Percentiles rank a stretch among this genome's conserved stretches.
These are phyloP conservation scores for Styphnolobium japonicum DNA, from an alignment of 306 rosid genomes.

Conservation along the genomic window DNA sequence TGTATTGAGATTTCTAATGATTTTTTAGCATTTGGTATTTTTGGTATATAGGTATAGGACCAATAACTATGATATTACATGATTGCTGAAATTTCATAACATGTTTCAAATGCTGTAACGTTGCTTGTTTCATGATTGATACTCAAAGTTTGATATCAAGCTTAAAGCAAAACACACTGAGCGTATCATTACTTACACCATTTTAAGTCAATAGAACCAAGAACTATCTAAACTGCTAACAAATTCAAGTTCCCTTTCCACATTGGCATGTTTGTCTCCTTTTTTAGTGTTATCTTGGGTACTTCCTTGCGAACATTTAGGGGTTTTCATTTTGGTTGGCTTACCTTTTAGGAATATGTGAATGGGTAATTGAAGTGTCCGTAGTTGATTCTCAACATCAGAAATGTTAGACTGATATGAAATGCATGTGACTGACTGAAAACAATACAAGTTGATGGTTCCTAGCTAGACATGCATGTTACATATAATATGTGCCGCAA, in stretches of 20 bases:
- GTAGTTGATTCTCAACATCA: neutral
- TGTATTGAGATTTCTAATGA: neutral
- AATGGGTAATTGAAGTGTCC: neutral
- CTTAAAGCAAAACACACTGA: neutral
- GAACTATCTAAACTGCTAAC: neutral
- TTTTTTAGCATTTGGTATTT: neutral
- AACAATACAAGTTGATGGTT: neutral
- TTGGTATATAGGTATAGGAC: conserved; percentile 1
- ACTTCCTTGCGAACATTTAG: neutral
- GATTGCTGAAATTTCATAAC: neutral
- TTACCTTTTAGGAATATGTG: neutral
- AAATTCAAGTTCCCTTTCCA: neutral
- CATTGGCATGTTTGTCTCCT: neutral
- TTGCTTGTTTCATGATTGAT: neutral
- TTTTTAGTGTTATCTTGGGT: neutral
- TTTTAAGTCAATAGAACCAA: conserved; percentile 4
- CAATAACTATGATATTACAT: neutral
- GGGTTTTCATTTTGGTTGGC: neutral
- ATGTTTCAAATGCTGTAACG: neutral
- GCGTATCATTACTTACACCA: neutral
- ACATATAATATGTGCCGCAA: neutral
- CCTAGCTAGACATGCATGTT: neutral
- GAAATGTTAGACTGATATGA: neutral
- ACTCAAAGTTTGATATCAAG: neutral
- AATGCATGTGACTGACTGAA: neutral